phyloP scores from a whole-genome alignment of 1,284 basidiomycete genomes.

The Stereum hirsutum region DNA sequence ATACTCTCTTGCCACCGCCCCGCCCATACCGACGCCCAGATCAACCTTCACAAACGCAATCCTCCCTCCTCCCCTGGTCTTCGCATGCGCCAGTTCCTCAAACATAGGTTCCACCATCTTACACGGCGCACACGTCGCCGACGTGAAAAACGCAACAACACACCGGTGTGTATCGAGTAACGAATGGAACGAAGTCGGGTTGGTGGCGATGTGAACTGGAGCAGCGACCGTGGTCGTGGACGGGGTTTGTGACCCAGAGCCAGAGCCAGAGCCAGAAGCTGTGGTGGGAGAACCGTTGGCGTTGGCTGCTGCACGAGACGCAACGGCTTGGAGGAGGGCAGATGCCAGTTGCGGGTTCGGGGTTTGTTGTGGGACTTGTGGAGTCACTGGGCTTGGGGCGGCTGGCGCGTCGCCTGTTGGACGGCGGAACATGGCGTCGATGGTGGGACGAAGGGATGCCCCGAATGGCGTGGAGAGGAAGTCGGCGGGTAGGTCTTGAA shows the following conservation, averaged over 20 bases:
- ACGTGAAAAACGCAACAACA: constrained; percentile 60
- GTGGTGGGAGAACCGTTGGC: constrained; percentile 14
- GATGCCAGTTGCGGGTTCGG: constrained; percentile 45
- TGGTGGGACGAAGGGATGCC: constrained; percentile 76
- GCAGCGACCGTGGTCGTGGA: constrained; percentile 37
- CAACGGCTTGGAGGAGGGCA: constrained; percentile 56
- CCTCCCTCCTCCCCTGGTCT: constrained; percentile 23
- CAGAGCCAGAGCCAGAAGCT: background rate
- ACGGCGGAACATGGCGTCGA: constrained; percentile 77
- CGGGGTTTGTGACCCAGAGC: constrained; percentile 10
- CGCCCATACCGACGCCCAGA: constrained; percentile 57
- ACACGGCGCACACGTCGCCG: constrained; percentile 54
- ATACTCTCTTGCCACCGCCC: constrained; percentile 52
- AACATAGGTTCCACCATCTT: constrained; percentile 57
- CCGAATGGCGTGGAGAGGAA: constrained; percentile 91
- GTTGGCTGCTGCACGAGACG: constrained; percentile 35
- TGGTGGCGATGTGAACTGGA: constrained; percentile 54
- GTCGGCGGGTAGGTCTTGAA: constrained; percentile 73
- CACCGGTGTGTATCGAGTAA: constrained; percentile 40
- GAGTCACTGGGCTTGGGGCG: constrained; percentile 18
- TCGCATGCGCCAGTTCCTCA: constrained; percentile 37
- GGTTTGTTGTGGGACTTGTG: too few relatives aligned
- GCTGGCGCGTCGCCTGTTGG: constrained; percentile 35
- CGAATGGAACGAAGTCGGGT: constrained; percentile 40
- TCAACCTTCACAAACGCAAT: constrained; percentile 79